phyloP scores from a whole-genome alignment of 768 basidiomycete species.

The Kwoniella botswanensis region DNA sequence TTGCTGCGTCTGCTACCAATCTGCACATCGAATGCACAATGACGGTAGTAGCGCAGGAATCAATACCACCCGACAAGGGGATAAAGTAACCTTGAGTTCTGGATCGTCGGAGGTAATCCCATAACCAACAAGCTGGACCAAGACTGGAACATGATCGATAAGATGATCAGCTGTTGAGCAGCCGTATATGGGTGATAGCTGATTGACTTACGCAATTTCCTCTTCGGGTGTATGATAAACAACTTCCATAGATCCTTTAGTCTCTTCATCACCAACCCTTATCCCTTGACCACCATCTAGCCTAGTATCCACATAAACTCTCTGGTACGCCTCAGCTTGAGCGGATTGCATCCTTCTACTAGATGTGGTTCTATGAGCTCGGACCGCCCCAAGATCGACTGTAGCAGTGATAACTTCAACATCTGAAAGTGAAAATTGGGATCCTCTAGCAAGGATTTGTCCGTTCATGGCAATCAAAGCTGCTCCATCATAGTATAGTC shows the following conservation, averaged over 20 bases:
- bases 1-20: constrained; percentile 79
- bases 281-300: constrained; percentile 77
- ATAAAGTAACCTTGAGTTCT: constrained; percentile 93
- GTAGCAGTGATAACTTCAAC: constrained; percentile 97
- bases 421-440: constrained; percentile 93
- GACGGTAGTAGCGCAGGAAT: constrained; percentile 94
- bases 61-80: constrained; percentile 93
- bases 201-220: constrained; percentile 84
- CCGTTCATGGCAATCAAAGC: constrained; percentile 97
- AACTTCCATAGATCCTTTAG: constrained; percentile 62
- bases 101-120: constrained; percentile 96
- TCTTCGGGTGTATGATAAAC: constrained; percentile 88
- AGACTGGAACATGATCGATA: constrained; percentile 64
- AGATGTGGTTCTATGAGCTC: constrained; percentile 78
- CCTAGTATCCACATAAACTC: constrained; percentile 80
- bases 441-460: constrained; percentile 86
- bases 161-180: background rate
- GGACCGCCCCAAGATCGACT: constrained; percentile 94
- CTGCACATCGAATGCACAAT: constrained; percentile 98
- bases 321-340: constrained; percentile 71
- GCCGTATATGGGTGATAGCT: background rate
- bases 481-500: constrained; percentile 97
- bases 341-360: constrained; percentile 92
- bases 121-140: constrained; percentile 99
- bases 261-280: constrained; percentile 62